Conservation (phyloP, 1,284 basidiomycete species). For the Malassezia obtusa region DNA sequence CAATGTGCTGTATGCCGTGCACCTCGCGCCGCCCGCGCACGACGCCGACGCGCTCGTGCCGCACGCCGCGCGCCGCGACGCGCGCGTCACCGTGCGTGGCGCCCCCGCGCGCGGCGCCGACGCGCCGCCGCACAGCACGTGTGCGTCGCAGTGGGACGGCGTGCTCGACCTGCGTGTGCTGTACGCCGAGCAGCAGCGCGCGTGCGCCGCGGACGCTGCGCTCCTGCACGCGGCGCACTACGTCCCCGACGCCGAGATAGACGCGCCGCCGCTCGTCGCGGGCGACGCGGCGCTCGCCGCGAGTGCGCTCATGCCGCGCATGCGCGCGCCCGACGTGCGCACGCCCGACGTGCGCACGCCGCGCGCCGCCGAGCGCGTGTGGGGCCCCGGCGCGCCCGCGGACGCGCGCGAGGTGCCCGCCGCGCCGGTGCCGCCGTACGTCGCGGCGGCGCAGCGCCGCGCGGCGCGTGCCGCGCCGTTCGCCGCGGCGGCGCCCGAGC, state of each 20-base stretch:
- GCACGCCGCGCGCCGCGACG: neutral
- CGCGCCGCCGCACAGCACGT: neutral
- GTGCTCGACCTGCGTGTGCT: neutral
- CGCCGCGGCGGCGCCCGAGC: neutral
- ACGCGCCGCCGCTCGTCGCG: neutral
- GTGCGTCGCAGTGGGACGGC: slow-evolving; percentile 6
- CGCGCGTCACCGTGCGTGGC: slow-evolving; percentile 6
- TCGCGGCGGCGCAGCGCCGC: neutral
- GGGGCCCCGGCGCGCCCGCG: too few species aligned
- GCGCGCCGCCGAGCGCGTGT: too few species aligned
- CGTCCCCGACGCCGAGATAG: too few species aligned
- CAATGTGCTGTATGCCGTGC: slow-evolving; percentile 12
- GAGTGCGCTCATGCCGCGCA: neutral
- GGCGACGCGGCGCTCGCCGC: neutral
- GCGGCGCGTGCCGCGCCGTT: neutral
- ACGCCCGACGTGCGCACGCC: too few species aligned
- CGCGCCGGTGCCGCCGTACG: neutral
- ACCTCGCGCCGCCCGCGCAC: too few species aligned
- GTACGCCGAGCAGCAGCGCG: slow-evolving; percentile 1
- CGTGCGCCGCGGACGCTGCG: neutral
- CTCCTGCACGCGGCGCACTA: neutral
- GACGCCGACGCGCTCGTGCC: too few species aligned
- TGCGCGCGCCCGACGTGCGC: neutral
- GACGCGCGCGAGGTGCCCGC: too few species aligned
- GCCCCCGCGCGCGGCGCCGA: neutral